phyloP scores from a whole-genome alignment of 2,329 filamentous ascomycete species.

The Ophiostoma novo-ulmi region DNA sequence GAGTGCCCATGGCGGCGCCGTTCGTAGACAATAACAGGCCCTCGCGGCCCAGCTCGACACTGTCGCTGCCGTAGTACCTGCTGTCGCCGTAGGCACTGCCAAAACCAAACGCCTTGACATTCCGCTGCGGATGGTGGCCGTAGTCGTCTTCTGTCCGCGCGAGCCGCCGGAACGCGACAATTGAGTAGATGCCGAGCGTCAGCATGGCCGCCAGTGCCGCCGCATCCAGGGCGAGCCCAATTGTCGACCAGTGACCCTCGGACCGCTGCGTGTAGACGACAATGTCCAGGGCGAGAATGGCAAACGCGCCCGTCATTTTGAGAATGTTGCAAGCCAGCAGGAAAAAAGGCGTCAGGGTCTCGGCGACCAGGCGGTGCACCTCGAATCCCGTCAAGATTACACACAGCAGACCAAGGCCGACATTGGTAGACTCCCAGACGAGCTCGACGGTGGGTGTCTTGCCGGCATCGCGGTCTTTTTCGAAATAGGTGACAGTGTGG shows the following conservation, averaged over 20 bases:
- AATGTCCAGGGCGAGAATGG: constrained; percentile 48
- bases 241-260: constrained; percentile 45
- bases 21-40: neutral
- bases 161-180: constrained; percentile 45
- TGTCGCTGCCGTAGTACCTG: constrained; percentile 23
- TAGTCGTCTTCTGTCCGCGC: constrained; percentile 39
- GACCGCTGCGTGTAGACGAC: constrained; percentile 44
- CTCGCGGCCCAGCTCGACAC: constrained; percentile 24
- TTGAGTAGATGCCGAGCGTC: constrained; percentile 44
- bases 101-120: constrained; percentile 48
- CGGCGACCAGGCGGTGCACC: constrained; percentile 38
- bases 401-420: constrained; percentile 45
- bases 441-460: constrained; percentile 44
- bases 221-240: constrained; percentile 47
- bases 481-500: constrained; percentile 41
- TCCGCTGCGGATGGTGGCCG: constrained; percentile 46
- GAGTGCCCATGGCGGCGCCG: constrained; percentile 21
- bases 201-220: constrained; percentile 45
- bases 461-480: constrained; percentile 39
- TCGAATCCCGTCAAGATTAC: constrained; percentile 44
- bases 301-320: constrained; percentile 44
- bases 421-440: constrained; percentile 51
- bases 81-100: constrained; percentile 28
- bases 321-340: constrained; percentile 49
- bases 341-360: constrained; percentile 51